Conservation (phyloP, 257 asterid genomes). For the Capsicum rhomboideum region DNA sequence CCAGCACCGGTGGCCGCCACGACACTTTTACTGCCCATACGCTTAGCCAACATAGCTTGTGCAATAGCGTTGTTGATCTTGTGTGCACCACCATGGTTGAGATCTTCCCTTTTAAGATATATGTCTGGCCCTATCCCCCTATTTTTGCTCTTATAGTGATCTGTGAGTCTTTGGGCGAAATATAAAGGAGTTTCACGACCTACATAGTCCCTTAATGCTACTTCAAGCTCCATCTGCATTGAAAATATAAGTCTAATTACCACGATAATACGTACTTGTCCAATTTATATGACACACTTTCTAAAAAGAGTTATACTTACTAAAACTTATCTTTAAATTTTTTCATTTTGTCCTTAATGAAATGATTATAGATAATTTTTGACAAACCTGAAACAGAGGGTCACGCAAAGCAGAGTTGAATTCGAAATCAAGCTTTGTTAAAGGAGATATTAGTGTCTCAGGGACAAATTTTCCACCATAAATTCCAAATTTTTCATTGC, state of each 20-base stretch:
- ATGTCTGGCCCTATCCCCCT: conserved; percentile 57
- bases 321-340: background rate
- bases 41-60: conserved; percentile 82
- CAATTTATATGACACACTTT: too few relatives aligned
- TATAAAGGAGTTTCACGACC: conserved; percentile 84
- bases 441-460: conserved; percentile 44
- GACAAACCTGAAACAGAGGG: conserved; percentile 45
- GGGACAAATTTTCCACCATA: conserved; percentile 75
- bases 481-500: conserved; percentile 51
- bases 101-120: conserved; percentile 74
- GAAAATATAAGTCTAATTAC: too few relatives aligned
- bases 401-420: conserved; percentile 34
- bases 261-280: too few relatives aligned
- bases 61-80: conserved; percentile 84
- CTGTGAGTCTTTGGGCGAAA: conserved; percentile 55
- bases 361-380: background rate
- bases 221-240: conserved; percentile 38
- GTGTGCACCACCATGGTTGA: conserved; percentile 70
- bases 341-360: background rate
- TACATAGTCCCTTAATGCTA: conserved; percentile 50
- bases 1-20: conserved; percentile 79
- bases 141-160: conserved; percentile 33
- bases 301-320: background rate
- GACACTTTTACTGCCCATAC: conserved; percentile 37
- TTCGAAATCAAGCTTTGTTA: conserved; percentile 44